These are phyloP conservation scores for Solanum dulcamara DNA, from an alignment of 257 asterid species.

Conservation along the genomic window DNA sequence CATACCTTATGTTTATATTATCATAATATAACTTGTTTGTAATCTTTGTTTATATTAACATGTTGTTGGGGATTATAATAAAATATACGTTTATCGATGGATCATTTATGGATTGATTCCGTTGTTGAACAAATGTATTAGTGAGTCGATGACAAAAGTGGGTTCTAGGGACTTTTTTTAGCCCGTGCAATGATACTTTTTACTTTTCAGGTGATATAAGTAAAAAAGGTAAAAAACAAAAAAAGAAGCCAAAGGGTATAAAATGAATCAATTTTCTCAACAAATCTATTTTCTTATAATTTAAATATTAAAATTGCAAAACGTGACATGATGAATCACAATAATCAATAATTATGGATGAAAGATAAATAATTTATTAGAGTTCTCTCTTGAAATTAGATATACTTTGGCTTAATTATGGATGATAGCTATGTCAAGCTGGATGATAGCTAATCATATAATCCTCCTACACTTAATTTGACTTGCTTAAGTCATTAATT, in stretches of 20 bases:
- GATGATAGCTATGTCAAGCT: neutral
- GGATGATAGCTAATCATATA: neutral
- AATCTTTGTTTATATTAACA: neutral
- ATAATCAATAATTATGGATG: neutral
- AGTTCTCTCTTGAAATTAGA: neutral
- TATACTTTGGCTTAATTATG: neutral
- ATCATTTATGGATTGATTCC: neutral
- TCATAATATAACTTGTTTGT: neutral
- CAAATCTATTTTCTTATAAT: neutral
- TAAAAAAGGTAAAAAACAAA: neutral
- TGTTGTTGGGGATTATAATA: neutral
- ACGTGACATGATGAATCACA: neutral
- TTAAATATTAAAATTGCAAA: neutral
- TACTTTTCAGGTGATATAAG: neutral
- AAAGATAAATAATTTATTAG: neutral
- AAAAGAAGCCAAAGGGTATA: neutral
- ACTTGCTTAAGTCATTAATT: neutral
- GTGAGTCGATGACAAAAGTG: too few species aligned
- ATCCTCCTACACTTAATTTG: too few species aligned
- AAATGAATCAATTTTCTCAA: neutral
- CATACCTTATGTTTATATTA: neutral
- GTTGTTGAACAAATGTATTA: too few species aligned
- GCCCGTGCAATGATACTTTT: neutral
- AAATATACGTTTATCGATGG: neutral
- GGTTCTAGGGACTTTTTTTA: too few species aligned